Evolutionary conservation across 1,284 basidiomycete species (phyloP).

Genomic region (Thecaphora thlaspeos): DNA sequence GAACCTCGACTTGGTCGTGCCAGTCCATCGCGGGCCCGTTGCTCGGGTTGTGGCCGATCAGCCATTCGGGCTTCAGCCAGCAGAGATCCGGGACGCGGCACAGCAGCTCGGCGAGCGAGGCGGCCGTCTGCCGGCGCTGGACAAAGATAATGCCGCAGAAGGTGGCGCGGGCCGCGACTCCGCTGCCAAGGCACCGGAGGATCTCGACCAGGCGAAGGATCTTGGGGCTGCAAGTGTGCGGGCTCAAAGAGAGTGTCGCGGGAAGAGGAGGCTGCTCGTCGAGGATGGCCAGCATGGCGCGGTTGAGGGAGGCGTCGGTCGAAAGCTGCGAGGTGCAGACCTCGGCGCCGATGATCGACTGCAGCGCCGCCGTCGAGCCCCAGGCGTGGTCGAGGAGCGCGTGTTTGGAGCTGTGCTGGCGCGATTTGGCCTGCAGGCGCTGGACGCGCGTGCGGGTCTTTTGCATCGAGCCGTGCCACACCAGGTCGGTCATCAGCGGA

Average conservation of each 20-base stretch:
- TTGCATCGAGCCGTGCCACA: conserved; percentile 25
- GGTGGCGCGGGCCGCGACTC: not conserved
- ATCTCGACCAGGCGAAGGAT: conserved; percentile 29
- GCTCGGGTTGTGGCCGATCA: conserved; percentile 34
- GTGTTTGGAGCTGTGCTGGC: conserved; percentile 5
- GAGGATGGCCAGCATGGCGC: conserved; percentile 17
- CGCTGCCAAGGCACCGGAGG: conserved; percentile 22
- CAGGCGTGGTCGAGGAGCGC: conserved; percentile 21
- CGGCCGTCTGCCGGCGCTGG: conserved; percentile 33
- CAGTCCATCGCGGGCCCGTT: conserved; percentile 30
- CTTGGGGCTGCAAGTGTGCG: conserved; percentile 26
- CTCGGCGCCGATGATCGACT: not conserved
- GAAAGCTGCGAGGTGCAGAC: conserved; percentile 11
- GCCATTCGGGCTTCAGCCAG: conserved; percentile 30
- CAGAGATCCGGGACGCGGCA: conserved; percentile 18
- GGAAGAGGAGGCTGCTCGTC: conserved; percentile 9
- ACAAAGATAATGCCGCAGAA: conserved; percentile 49
- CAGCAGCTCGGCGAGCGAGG: conserved; percentile 36
- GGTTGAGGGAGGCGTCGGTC: conserved; percentile 14
- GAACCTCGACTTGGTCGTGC: conserved; percentile 34
- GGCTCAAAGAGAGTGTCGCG: conserved; percentile 6
- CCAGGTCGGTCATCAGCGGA: conserved; percentile 31
- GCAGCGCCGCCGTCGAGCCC: not conserved
- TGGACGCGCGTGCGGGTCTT: conserved; percentile 14
- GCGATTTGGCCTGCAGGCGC: conserved; percentile 8